Percentiles rank a stretch among this genome's conserved stretches.
phyloP scores from a whole-genome alignment of 2,329 filamentous ascomycete species.

The Colletotrichum lindemuthianum region DNA sequence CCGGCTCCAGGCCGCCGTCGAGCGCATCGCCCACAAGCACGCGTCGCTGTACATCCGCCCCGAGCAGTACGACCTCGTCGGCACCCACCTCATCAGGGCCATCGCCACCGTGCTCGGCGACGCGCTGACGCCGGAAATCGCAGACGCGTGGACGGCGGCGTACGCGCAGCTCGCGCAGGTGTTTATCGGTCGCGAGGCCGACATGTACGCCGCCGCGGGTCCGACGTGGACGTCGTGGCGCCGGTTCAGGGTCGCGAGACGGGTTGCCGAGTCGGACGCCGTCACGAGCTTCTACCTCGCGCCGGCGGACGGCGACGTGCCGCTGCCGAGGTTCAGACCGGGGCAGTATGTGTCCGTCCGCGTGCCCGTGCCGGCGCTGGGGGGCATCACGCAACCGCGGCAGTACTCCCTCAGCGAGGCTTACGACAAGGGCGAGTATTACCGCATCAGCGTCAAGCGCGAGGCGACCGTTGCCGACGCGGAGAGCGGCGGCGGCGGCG shows the following conservation, averaged over 20 bases:
- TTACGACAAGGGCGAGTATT: conserved; percentile 59
- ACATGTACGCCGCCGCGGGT: conserved; percentile 65
- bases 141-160: conserved; percentile 76
- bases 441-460: conserved; percentile 80
- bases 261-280: conserved; percentile 67
- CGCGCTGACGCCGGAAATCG: conserved; percentile 72
- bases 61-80: conserved; percentile 77
- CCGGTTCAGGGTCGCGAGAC: conserved; percentile 65
- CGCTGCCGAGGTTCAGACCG: conserved; percentile 70
- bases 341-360: conserved; percentile 80
- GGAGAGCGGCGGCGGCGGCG: conserved; percentile 44
- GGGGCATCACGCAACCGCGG: conserved; percentile 71
- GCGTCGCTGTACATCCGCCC: conserved; percentile 75
- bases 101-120: conserved; percentile 75
- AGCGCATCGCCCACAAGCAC: conserved; percentile 82
- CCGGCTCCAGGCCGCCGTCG: conserved; percentile 63
- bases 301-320: conserved; percentile 64
- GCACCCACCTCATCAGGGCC: conserved; percentile 72
- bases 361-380: conserved; percentile 67
- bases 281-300: conserved; percentile 78
- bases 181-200: conserved; percentile 72
- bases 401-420: conserved; percentile 80
- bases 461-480: conserved; percentile 50
- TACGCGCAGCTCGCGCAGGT: conserved; percentile 77
- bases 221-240: conserved; percentile 59